Evolutionary conservation across 345 rosid genomes (phyloP), one percentile per base, ranked within the genome.

Genomic region (Euphorbia peplus): DNA sequence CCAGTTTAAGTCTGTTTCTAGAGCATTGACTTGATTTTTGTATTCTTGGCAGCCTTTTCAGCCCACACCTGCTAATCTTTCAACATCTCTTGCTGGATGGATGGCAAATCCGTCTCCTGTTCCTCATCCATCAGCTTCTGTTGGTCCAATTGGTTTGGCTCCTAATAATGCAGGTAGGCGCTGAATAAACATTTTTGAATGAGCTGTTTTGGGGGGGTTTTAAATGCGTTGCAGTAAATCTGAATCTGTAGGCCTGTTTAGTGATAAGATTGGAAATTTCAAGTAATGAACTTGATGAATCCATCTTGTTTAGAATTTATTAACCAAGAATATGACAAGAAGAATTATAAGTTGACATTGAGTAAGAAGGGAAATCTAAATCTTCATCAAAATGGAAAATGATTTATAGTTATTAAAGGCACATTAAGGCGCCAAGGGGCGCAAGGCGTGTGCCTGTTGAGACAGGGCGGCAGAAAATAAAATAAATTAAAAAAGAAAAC

Each of bases 31-130:
- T 48, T 64, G 28, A 30, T 55, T 1, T 41, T 56, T 73, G 68
- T 26, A 60, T 64, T 9, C 59, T 75, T 58, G 56, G 56, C 87
- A 87, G 96, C 89, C 92, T 60, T 89, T 89, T 79, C 96, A 84
- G 83, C 79, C 96, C 1, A 58, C 81, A 48, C 88, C 87, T 46
- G 81, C 88, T 68, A 81, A 85, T 57, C 87, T 91, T 70, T 70
- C 93, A 52, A 71, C 90, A 59, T 73, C 90, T 69, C 85, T 85
- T 67, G 81, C 96, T 50, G 93, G 96, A 50, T 87, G 90, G 96
- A 85, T 89, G 96, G 91, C 93, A 32, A 89, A 80, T 79, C 79
- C 91, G 62, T 70, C 89, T 63, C 70, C 88, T 39, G 86, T 83
- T 46, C 85, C 91, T 72, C 90, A 87, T 65, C 91, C 87, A 5